A percentile compares a stretch with the other conserved stretches of the same genome.
phyloP scores from a whole-genome alignment of 1,284 basidiomycete species.

The Ganoderma boninense region DNA sequence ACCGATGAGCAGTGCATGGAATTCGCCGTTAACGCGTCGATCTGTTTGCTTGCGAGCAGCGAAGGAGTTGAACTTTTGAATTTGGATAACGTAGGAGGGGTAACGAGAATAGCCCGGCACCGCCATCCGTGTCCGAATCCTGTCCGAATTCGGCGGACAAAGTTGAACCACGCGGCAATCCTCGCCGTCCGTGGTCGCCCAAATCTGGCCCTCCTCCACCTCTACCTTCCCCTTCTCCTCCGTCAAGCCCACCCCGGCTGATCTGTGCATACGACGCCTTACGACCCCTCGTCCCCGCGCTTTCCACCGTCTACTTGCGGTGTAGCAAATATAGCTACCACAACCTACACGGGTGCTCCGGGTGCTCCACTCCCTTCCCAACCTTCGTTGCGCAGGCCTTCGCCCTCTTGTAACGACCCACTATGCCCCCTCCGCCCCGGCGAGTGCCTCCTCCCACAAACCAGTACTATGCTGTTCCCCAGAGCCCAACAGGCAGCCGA shows the following conservation, averaged over 20 bases:
- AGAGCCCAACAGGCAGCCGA: constrained; percentile 49
- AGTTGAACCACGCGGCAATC: constrained; percentile 14
- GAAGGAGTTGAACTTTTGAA: neutral
- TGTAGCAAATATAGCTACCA: constrained; percentile 5
- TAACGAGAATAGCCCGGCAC: neutral
- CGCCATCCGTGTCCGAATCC: too few relatives aligned
- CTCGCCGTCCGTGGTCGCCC: constrained; percentile 3
- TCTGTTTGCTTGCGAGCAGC: neutral
- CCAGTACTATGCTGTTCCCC: constrained; percentile 58
- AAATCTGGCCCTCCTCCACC: neutral
- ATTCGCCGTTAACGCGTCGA: neutral
- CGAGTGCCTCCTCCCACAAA: constrained; percentile 47
- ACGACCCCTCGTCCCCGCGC: neutral
- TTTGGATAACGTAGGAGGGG: neutral
- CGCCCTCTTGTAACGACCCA: constrained; percentile 19
- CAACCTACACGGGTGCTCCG: constrained; percentile 22
- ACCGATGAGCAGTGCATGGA: neutral
- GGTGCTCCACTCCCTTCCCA: constrained; percentile 21
- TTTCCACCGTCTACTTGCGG: neutral
- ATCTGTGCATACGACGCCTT: neutral
- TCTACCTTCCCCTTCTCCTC: neutral
- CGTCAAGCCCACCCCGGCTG: neutral
- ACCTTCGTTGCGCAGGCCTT: neutral
- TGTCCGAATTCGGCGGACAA: constrained; percentile 4
- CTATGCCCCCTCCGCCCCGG: constrained; percentile 48